Evolutionary conservation across 169 alveolate species (phyloP).

Genomic region (Eimeria necatrix): DNA sequence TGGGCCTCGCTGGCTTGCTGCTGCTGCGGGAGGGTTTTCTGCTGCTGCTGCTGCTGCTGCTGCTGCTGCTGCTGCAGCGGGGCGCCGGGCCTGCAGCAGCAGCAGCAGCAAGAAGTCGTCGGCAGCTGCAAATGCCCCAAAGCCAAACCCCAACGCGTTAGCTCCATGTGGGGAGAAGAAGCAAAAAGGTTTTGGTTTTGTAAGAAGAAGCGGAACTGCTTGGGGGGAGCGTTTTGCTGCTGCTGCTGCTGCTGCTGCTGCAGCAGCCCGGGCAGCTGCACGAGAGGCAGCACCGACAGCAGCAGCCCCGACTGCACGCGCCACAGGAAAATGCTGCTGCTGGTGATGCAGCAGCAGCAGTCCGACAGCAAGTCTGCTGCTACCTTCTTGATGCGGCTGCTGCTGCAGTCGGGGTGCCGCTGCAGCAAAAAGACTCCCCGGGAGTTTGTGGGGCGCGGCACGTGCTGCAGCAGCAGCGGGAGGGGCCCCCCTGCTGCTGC

Average conservation of each 20-base stretch:
- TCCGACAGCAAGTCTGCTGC: conserved; percentile 72
- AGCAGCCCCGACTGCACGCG: conserved; percentile 63
- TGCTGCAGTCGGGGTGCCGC: conserved; percentile 65
- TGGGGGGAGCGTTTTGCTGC: not conserved
- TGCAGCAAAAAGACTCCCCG: conserved; percentile 67
- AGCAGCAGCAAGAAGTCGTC: conserved; percentile 71
- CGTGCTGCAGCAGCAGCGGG: conserved; percentile 51
- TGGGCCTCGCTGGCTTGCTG: no score
- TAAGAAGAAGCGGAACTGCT: conserved; percentile 6
- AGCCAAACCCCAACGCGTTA: conserved; percentile 65
- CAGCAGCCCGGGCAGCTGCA: conserved; percentile 55
- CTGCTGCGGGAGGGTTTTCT: no score
- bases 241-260: not conserved
- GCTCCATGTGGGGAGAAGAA: conserved; percentile 75
- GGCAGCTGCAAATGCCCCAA: conserved; percentile 70
- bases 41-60: conserved; percentile 1
- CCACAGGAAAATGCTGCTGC: conserved; percentile 39
- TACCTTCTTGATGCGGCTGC: not conserved
- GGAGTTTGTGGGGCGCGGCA: conserved; percentile 72
- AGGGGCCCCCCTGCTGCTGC: conserved; percentile 61
- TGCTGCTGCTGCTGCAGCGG: conserved; percentile 22
- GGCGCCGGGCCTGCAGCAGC: conserved; percentile 48
- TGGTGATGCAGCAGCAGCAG: conserved; percentile 64
- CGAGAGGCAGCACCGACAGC: conserved; percentile 34
- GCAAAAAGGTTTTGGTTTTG: conserved; percentile 65